Evolutionary conservation across 2,329 filamentous ascomycete genomes (phyloP).

Genomic region (Sporothrix protearum): DNA sequence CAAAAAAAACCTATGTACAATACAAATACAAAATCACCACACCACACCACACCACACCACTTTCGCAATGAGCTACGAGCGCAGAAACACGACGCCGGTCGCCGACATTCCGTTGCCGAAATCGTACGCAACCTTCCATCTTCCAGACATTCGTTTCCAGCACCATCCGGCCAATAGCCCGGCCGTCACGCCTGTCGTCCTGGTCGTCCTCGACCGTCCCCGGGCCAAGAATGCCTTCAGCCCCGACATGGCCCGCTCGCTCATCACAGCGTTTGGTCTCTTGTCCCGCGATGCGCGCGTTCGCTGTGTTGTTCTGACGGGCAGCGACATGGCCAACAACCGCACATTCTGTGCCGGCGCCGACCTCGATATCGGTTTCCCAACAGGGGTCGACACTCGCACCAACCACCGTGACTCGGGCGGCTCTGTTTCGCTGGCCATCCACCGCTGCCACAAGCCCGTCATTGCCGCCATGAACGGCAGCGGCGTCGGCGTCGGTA

Average conservation of each 20-base stretch:
- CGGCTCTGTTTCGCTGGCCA: conserved; percentile 52
- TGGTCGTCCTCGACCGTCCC: conserved; percentile 63
- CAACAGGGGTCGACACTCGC: conserved; percentile 26
- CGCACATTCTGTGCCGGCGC: conserved; percentile 57
- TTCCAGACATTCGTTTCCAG: conserved; percentile 46
- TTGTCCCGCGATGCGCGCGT: conserved; percentile 54
- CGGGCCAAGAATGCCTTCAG: conserved; percentile 68
- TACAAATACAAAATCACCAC: background rate
- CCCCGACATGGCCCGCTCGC: conserved; percentile 57
- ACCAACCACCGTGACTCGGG: conserved; percentile 48
- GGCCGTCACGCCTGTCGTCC: conserved; percentile 57
- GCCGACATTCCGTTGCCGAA: conserved; percentile 19
- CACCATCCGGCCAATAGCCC: conserved; percentile 51
- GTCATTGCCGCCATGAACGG: conserved; percentile 59
- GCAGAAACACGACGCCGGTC: background rate
- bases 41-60: background rate
- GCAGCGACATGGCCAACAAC: conserved; percentile 47
- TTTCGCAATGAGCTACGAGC: conserved; percentile 18
- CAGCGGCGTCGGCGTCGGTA: conserved; percentile 56
- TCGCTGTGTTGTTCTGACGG: conserved; percentile 53
- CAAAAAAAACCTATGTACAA: background rate
- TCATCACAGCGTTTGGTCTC: conserved; percentile 51
- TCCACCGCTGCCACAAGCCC: conserved; percentile 56
- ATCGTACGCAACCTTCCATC: conserved; percentile 41
- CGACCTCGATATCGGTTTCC: conserved; percentile 43